A percentile compares a stretch with the other conserved stretches of the same genome.
These are phyloP conservation scores for Metschnikowia similis DNA, from an alignment of 805 yeast genomes.

Conservation along the genomic window DNA sequence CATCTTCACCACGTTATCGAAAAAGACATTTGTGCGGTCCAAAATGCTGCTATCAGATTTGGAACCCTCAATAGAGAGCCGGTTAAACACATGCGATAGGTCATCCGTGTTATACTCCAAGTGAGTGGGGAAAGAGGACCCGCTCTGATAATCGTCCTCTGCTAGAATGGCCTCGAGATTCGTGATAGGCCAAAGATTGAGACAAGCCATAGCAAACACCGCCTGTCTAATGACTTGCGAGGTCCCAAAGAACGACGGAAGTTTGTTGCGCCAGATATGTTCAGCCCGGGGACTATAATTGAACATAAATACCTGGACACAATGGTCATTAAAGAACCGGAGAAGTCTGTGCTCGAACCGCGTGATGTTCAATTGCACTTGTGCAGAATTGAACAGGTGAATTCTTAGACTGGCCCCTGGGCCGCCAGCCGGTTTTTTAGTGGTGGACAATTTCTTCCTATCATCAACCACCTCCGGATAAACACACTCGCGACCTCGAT, in stretches of 20 bases:
- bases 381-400: constrained; percentile 13
- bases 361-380: constrained; percentile 19
- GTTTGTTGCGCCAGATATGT: constrained; percentile 22
- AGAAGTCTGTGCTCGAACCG: constrained; percentile 23
- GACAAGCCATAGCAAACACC: constrained; percentile 22
- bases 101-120: not conserved
- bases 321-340: constrained; percentile 25
- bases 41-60: constrained; percentile 14
- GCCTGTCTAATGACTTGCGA: constrained; percentile 26
- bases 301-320: constrained; percentile 25
- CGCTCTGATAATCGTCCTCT: constrained; percentile 4
- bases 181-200: constrained; percentile 24
- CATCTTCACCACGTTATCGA: constrained; percentile 11
- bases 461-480: constrained; percentile 15
- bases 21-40: constrained; percentile 23
- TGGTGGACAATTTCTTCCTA: not conserved
- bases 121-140: not conserved
- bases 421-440: too few relatives aligned
- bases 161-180: constrained; percentile 13
- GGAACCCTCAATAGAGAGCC: constrained; percentile 5
- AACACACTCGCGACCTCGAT: constrained; percentile 23
- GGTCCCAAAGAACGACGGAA: constrained; percentile 23
- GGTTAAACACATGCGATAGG: constrained; percentile 11
- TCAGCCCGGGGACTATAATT: constrained; percentile 20
- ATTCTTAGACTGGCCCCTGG: not conserved